Conservation (phyloP, 2,329 filamentous ascomycete species). For the Harringtonia aguacate region DNA sequence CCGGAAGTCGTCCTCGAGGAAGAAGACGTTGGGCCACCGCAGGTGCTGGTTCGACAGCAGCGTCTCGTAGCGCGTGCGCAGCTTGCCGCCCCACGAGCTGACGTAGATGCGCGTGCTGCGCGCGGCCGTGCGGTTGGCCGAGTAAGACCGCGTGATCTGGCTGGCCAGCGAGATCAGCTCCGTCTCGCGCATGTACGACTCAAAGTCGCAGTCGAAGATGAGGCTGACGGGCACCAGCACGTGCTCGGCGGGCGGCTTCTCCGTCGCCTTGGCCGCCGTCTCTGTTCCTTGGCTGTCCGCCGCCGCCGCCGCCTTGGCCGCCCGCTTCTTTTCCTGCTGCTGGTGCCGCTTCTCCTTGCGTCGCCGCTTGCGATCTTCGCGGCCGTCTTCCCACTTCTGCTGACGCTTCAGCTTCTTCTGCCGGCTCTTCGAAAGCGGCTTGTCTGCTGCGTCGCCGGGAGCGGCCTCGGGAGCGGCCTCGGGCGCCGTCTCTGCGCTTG, state of each 20-base stretch:
- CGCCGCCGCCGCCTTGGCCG: conserved; percentile 38
- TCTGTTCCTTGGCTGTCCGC: conserved; percentile 31
- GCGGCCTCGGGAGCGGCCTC: neutral
- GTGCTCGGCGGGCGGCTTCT: conserved; percentile 16
- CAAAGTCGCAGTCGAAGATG: conserved; percentile 86
- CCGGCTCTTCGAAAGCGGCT: conserved; percentile 68
- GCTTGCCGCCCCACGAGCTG: conserved; percentile 63
- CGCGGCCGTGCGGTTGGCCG: conserved; percentile 63
- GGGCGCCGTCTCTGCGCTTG: neutral
- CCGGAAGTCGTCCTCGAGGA: conserved; percentile 65
- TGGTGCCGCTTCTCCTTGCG: conserved; percentile 44
- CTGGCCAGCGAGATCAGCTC: conserved; percentile 73
- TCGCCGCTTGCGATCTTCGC: conserved; percentile 42
- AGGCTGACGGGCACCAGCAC: conserved; percentile 56
- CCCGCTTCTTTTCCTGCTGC: conserved; percentile 35
- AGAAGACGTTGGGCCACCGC: conserved; percentile 69
- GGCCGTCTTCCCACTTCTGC: conserved; percentile 66
- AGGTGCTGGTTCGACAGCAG: conserved; percentile 60
- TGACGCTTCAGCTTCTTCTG: conserved; percentile 66
- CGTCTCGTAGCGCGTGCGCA: conserved; percentile 72
- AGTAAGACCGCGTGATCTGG: conserved; percentile 82
- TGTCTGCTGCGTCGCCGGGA: conserved; percentile 1
- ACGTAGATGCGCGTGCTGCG: conserved; percentile 65
- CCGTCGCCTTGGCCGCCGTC: conserved; percentile 27
- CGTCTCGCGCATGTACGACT: conserved; percentile 77